Evolutionary conservation across 192 early-diverging fungal genomes (phyloP), one percentile per base, ranked within the genome.

Genomic region (Spizellomyces sp.): DNA sequence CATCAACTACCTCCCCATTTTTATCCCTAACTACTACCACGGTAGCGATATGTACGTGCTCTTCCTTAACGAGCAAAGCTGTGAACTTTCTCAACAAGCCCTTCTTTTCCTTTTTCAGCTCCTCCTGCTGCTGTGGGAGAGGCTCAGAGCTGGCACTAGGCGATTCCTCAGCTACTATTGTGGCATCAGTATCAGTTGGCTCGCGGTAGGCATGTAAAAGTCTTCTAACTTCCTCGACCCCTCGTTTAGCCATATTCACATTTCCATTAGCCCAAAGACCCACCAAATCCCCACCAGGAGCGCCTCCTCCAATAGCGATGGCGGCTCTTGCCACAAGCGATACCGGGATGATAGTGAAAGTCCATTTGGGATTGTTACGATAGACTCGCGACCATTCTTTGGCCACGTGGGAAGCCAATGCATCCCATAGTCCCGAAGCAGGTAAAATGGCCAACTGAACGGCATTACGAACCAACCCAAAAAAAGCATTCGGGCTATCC

Each of bases 241-340:
- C 70, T 6, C 48, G 15, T 48, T 72, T 60, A 19, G 70, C 70
- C 6, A 64, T 50, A 21, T 9, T 9, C 6, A 22, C 12, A 42
- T 72, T 62, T 27, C 62, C 70, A 5, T 15, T 19, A 19, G 62
- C 62, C 70, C 70, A 72, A 12, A 64, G 54, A 19, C 21, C 54
- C 60, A 72, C 60, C 62, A 72, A 64, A 52, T 72, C 50, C 27
- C 62, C 60, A 36, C 70, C 70, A 10, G 56, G n/a, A 48, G 60
- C 48, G 14, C 70, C 70, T 42, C 70, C 70, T 19, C 70, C 70
- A 8, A 64, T 58, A 4, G 70, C 70, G 62, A 72, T 72, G 36
- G 70, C 70, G 14, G 70, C 61, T 4, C 62, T 27, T n/a, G 70
- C 70, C 8, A 62, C 70, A 12, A 72, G 62, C 15, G 48, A 17